Base-by-base conservation (phyloP, 2,329 filamentous ascomycete genomes). In the Penicillium rolfsii region DNA sequence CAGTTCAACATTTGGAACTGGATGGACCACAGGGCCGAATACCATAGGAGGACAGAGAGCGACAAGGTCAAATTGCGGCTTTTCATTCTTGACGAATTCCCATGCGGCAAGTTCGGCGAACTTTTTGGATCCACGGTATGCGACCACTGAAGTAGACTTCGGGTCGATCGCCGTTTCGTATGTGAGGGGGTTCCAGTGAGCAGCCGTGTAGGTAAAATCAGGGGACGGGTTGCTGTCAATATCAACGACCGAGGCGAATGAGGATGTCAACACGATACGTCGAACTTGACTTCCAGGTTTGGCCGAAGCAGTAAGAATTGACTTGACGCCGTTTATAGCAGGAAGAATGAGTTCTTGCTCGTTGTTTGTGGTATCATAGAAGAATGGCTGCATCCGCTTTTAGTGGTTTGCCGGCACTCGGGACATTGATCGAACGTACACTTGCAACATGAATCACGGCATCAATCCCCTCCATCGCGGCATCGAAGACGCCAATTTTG, bases 371-470 rank as follows among this genome's bases (percentile, higher is more conserved):
- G 76, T 77, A 48, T 77, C 67, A 59, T 81, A 82, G 2, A 75
- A 80, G 57, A 81, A 79, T 0, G 80, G 80, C 79, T 80, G 6
- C 8, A 16, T n/a, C 52, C 4, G 3, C 16, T 35, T n/a, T 43
- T 1, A 54, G 38, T 33, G 12, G 5, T 7, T 16, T 33, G 3
- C 16, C 41, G 11, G 14, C 11, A 7, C 36, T 11, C 11, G 7
- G 9, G 8, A 5, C 1, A 33, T 12, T 24, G 26, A 26, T n/a
- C 19, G 41, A 40, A 70, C 76, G 46, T 66, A 79, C 78, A 59
- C 79, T 82, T 5, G 81, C 81, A 1, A 78, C 73, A 50, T 83
- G 80, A 16, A 83, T 76, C 0, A 83, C 73, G 0, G 70, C 78
- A 19, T 81, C 78, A 1, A 82, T 73, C 1, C 71, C 79, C 12